Evolutionary conservation across 768 basidiomycete genomes (phyloP), one percentile per base, ranked within the genome.

Genomic region (Chiua virens): DNA sequence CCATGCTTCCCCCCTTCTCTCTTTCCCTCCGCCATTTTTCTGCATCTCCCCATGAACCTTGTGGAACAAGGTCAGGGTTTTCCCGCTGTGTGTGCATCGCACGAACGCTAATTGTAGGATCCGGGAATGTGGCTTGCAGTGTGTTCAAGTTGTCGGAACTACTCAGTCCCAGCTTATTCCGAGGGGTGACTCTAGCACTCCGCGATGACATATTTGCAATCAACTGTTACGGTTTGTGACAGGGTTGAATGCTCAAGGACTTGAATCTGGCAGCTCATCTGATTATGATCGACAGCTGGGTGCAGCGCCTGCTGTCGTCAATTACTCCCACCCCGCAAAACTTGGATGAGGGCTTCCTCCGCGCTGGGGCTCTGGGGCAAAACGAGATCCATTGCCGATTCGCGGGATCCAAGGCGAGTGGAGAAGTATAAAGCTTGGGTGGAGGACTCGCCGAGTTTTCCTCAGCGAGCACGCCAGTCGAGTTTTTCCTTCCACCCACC

Each of bases 391-490:
- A 35, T 28, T 37, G 21, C 50, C 36, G 50, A 52, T 55, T 42
- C 17, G 42, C 27, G 22, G 32, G 52, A 49, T 25, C 34, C 21
- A 45, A 49, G 18, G 50, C 42, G 34, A 36, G 35, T 25, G 9
- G 39, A 50, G 32, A 44, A 52, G 52, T 65, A 66, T 65, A 65
- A 66, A 66, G 54, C 52, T 44, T 37, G 37, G 51, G 50, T 43
- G 20, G 36, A 21, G 37, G 34, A n/a, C 30, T 25, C 18, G 15
- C 10, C 8, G 30, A 47, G 20, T 27, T 13, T 18, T 39, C 17
- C 39, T 50, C 60, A 51, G 55, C 47, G 22, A 56, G 45, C 47
- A 47, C 48, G 30, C 43, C 47, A 47, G 49, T 43, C 57, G 17
- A 30, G 45, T 44, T 41, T 50, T 35, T 34, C 42, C 35, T 44